Evolutionary conservation across 2,329 filamentous ascomycete genomes (phyloP), one percentile per base, ranked within the genome.

Genomic region (Arthrobotrys pseudoclavata): DNA sequence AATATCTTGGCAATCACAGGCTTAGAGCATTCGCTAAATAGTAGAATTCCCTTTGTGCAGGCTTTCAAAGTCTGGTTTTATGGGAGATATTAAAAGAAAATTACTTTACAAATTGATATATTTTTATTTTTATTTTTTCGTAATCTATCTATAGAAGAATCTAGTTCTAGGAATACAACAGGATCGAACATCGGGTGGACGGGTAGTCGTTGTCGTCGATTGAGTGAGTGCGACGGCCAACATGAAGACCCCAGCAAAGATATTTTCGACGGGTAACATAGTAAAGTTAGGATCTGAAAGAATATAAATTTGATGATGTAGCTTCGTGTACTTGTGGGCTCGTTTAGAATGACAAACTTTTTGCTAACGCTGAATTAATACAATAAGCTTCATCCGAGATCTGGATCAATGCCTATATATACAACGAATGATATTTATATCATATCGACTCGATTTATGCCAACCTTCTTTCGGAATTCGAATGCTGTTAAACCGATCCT

Each of bases 181-280:
- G n/a, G n/a, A n/a, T n/a, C n/a, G 47, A 4, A 66, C 62, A 42
- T 66, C 12, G 18, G 62, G 40, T 13, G 62, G 62, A 9, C 20
- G 40, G 26, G 42, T 40, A 3, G 62, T 66, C 0, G 47, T 24
- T 0, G 62, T 66, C 5, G 34, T 26, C 29, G 62, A 40, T 20
- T 66, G 62, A 15, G 47, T 31, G 2, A 42, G 15, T 31, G 47
- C 62, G 15, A 53, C 2, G 15, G 29, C 3, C 7, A 29, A 40
- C 4, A 66, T 42, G 9, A 53, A 29, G 4, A 42, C 15, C 29
- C 18, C 31, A 18, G 29, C 15, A 4, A 66, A 13, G 4, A 42
- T 29, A 15, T n/a, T n/a, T 34, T 37, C 12, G 12, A n/a, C 12
- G 4, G 31, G 29, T 10, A 18, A 47, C 62, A 66, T 66, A 20